Conservation (phyloP, 768 basidiomycete species). For the Mycena maculata region DNA sequence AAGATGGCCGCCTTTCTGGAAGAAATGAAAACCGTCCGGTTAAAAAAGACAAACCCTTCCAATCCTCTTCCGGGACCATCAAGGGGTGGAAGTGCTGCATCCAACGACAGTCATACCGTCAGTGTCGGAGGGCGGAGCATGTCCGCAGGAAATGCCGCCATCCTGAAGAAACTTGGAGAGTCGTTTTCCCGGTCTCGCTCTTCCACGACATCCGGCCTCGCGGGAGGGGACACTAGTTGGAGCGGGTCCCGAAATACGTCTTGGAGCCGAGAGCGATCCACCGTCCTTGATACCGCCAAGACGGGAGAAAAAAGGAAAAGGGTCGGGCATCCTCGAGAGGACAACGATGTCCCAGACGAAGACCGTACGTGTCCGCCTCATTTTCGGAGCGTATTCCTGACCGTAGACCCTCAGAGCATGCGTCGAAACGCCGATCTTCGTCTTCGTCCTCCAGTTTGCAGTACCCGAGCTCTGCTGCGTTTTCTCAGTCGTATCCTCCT, state of each 20-base stretch:
- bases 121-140: constrained; percentile 22
- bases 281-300: constrained; percentile 14
- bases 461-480: constrained; percentile 29
- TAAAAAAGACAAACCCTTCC: constrained; percentile 65
- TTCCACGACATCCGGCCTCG: constrained; percentile 10
- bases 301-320: constrained; percentile 48
- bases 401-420: constrained; percentile 8
- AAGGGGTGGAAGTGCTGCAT: constrained; percentile 18
- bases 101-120: constrained; percentile 18
- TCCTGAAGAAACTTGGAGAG: constrained; percentile 35
- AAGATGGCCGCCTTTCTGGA: constrained; percentile 86
- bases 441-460: constrained; percentile 27
- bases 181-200: constrained; percentile 25
- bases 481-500: constrained; percentile 37
- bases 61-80: constrained; percentile 15
- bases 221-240: constrained; percentile 18
- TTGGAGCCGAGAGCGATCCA: constrained; percentile 20
- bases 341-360: constrained; percentile 10
- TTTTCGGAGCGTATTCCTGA: not conserved
- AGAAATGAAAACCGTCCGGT: constrained; percentile 81
- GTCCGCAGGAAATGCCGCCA: constrained; percentile 31
- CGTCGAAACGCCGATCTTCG: constrained; percentile 32
- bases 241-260: constrained; percentile 3
- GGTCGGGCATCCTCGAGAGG: constrained; percentile 10
- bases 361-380: constrained; percentile 5